Evolutionary conservation across 495 filamentous ascomycete genomes (phyloP).

Genomic region (Eremomyces bilateralis): DNA sequence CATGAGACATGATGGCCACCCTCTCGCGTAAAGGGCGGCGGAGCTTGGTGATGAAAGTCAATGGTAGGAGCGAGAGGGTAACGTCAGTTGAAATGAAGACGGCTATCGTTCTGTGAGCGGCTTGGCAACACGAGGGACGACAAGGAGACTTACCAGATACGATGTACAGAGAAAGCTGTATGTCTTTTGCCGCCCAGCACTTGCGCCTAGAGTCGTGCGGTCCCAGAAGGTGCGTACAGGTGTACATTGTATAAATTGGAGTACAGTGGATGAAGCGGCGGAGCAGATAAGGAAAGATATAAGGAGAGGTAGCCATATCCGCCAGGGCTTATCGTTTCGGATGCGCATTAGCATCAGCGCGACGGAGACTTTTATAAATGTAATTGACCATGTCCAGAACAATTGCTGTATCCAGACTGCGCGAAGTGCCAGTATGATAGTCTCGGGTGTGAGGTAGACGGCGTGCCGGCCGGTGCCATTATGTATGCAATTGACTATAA

Average conservation of each 20-base stretch:
- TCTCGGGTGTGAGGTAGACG: not conserved
- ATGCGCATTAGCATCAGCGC: slow-evolving; percentile 17
- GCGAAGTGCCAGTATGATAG: not conserved
- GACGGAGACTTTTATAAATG: slow-evolving; percentile 18
- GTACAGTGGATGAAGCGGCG: slow-evolving; percentile 8
- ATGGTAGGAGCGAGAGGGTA: slow-evolving; percentile 14
- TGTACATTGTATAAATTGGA: slow-evolving; percentile 14
- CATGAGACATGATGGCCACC: slow-evolving; percentile 15
- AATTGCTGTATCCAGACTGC: slow-evolving; percentile 5
- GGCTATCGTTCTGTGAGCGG: slow-evolving; percentile 2
- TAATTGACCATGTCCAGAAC: slow-evolving; percentile 10
- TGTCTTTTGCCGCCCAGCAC: slow-evolving; percentile 7
- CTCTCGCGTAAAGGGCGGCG: slow-evolving; percentile 15
- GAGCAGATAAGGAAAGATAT: slow-evolving; percentile 12
- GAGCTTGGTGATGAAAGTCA: slow-evolving; percentile 16
- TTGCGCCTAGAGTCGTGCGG: slow-evolving; percentile 6
- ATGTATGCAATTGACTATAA: not conserved
- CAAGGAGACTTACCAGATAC: not conserved
- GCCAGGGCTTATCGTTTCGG: slow-evolving; percentile 11
- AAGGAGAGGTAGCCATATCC: slow-evolving; percentile 10
- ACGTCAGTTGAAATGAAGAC: slow-evolving; percentile 17
- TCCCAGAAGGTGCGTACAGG: slow-evolving; percentile 16
- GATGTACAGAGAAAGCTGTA: slow-evolving; percentile 11
- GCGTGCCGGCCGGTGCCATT: not conserved
- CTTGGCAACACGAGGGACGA: not conserved